These are phyloP conservation scores for Tolypocladium pustulatum DNA, from an alignment of 2,329 filamentous ascomycete species.

Conservation along the genomic window DNA sequence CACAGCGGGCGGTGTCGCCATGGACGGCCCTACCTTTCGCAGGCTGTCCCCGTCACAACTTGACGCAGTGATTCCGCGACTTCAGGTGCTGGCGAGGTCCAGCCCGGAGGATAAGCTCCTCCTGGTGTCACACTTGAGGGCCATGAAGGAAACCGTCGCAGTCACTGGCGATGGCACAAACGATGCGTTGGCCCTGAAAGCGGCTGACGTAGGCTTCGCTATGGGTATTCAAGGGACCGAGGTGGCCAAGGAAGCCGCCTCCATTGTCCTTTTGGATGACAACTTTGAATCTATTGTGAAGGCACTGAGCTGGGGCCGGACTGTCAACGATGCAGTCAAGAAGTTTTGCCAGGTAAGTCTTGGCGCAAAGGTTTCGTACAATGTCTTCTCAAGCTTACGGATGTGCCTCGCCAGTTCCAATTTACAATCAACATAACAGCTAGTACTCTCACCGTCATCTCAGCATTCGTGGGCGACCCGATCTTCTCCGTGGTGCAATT, in stretches of 20 bases:
- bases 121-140: constrained; percentile 52
- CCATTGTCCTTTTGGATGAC: constrained; percentile 55
- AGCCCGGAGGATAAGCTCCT: constrained; percentile 60
- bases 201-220: constrained; percentile 56
- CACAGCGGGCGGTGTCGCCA: constrained; percentile 55
- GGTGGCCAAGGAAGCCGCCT: constrained; percentile 55
- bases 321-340: constrained; percentile 52
- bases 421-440: constrained; percentile 62
- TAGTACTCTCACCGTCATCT: constrained; percentile 52
- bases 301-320: constrained; percentile 50
- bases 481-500: constrained; percentile 54
- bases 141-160: constrained; percentile 55
- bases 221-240: constrained; percentile 59
- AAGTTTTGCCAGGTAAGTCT: constrained; percentile 47
- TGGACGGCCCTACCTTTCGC: constrained; percentile 45
- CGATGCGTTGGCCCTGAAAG: constrained; percentile 54
- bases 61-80: constrained; percentile 44
- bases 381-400: neutral
- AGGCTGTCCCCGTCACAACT: constrained; percentile 37
- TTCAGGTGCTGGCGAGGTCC: constrained; percentile 58
- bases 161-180: constrained; percentile 59
- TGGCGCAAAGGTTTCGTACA: neutral
- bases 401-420: constrained; percentile 34
- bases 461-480: constrained; percentile 43
- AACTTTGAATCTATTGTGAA: constrained; percentile 56